Percentiles rank a stretch among this genome's conserved stretches.
Evolutionary conservation across 176 grass and related monocot species (phyloP).

Genomic region (Ensete glaucum): DNA sequence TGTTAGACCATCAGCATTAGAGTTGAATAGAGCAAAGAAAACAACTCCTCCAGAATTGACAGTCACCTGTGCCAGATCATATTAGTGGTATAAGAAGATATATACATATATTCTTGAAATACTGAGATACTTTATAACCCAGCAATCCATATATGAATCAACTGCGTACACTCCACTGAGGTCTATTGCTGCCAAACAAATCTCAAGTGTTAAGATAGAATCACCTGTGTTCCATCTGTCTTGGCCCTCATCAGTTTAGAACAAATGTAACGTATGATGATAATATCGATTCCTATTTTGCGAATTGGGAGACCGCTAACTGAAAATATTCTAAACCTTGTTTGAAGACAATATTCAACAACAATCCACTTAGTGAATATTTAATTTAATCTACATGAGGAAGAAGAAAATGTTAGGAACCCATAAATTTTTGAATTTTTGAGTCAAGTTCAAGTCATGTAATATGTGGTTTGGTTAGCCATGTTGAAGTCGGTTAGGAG

Average conservation of each 20-base stretch:
- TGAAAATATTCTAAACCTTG: not conserved
- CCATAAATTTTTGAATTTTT: no score
- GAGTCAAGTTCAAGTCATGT: no score
- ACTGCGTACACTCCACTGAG: not conserved
- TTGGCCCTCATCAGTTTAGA: not conserved
- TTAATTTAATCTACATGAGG: no score
- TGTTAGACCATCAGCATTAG: conserved; percentile 16
- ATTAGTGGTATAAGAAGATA: not conserved
- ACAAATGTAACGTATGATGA: not conserved
- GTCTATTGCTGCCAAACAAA: not conserved
- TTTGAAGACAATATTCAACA: no score
- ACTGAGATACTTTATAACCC: not conserved
- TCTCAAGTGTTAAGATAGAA: not conserved
- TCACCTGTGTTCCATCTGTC: not conserved
- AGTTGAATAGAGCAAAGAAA: conserved; percentile 79
- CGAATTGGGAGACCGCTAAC: not conserved
- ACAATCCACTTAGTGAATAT: no score
- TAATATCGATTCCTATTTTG: not conserved
- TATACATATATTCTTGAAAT: not conserved
- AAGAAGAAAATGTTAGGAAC: no score
- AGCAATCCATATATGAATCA: not conserved
- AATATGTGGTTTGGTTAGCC: no score
- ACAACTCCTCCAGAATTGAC: conserved; percentile 97
- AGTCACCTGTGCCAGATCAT: conserved; percentile 39
- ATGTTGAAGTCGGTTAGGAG: no score